These are phyloP conservation scores for Sarcocystis neurona DNA, from an alignment of 169 alveolate species.

Conservation along the genomic window DNA sequence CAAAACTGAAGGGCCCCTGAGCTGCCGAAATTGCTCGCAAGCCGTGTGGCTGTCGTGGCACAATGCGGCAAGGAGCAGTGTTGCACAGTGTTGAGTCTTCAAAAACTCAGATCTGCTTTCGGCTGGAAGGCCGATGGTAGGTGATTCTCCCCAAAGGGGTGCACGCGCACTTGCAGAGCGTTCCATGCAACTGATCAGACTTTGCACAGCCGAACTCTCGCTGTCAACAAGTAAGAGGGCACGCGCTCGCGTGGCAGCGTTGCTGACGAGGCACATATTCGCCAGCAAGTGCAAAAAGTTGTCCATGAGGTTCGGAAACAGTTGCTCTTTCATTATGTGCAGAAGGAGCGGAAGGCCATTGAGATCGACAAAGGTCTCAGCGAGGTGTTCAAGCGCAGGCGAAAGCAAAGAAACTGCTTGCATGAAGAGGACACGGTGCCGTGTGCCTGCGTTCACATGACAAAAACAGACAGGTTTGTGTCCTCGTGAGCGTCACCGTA, in stretches of 20 bases:
- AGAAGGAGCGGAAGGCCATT: slow-evolving; percentile 4
- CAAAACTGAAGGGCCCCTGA: neutral
- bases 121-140: too few relatives aligned
- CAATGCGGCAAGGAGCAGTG: slow-evolving; percentile 7
- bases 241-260: neutral
- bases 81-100: slow-evolving; percentile 1
- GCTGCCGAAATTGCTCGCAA: slow-evolving; percentile 8
- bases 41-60: neutral
- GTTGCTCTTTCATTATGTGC: neutral
- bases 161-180: too few relatives aligned
- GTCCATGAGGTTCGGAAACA: slow-evolving; percentile 1
- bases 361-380: neutral
- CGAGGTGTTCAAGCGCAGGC: neutral
- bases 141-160: too few relatives aligned
- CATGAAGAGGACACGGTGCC: neutral
- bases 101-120: too few relatives aligned
- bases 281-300: neutral
- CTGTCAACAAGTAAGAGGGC: neutral
- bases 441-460: neutral
- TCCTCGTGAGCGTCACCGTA: too few relatives aligned
- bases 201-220: too few relatives aligned
- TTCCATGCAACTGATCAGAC: too few relatives aligned
- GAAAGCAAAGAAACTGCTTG: slow-evolving; percentile 12
- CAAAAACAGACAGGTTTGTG: neutral
- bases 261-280: slow-evolving; percentile 2